phyloP scores from a whole-genome alignment of 345 rosid species.

The Eucalyptus marginata region DNA sequence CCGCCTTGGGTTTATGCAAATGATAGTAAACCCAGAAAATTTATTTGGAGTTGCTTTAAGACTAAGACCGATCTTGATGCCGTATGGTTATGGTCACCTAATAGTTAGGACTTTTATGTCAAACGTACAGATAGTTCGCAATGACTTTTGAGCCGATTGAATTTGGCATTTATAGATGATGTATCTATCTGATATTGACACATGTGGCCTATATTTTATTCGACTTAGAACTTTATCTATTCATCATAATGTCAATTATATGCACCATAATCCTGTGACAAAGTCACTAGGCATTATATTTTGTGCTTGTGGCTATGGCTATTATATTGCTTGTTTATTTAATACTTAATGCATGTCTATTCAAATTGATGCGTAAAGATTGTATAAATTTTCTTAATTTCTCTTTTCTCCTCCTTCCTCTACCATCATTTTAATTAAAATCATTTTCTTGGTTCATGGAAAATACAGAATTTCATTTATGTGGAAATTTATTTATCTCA shows the following conservation, averaged over 20 bases:
- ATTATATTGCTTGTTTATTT: not conserved
- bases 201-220: not conserved
- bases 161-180: not conserved
- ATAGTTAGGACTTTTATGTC: not conserved
- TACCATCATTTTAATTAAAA: not conserved
- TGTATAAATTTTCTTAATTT: not conserved
- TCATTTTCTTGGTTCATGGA: not conserved
- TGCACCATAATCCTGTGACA: not conserved
- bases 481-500: not conserved
- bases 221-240: not conserved
- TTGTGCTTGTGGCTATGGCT: not conserved
- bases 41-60: not conserved
- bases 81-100: not conserved
- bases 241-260: not conserved
- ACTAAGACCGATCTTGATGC: not conserved
- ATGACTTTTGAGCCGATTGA: not conserved
- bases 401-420: not conserved
- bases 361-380: not conserved
- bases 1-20: not conserved
- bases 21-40: not conserved
- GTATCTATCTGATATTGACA: not conserved
- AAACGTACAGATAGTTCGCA: not conserved
- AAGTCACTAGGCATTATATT: not conserved
- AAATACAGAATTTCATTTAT: not conserved
- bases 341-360: not conserved